Percentiles rank a stretch among this genome's conserved stretches.
Conservation (phyloP, 2,329 filamentous ascomycete genomes). For the Aureobasidium subglaciale region DNA sequence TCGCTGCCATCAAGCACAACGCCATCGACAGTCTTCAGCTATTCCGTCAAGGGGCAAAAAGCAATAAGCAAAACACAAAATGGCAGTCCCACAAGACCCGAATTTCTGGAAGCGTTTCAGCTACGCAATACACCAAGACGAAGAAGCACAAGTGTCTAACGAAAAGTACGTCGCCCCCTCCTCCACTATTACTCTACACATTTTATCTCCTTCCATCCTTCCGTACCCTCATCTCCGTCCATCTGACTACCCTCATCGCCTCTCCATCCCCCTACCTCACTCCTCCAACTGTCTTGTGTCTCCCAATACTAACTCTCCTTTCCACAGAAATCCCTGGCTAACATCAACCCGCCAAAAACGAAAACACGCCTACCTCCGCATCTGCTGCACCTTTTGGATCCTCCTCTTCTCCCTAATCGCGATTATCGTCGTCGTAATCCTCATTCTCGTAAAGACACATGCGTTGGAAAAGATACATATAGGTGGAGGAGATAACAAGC, state of each 20-base stretch:
- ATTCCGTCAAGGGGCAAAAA: neutral
- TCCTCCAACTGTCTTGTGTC: neutral
- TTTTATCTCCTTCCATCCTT: neutral
- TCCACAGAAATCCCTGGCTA: neutral
- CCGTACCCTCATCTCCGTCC: neutral
- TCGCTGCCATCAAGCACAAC: neutral
- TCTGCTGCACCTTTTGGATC: slow-evolving; percentile 44
- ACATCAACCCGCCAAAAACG: neutral
- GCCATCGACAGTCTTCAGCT: neutral
- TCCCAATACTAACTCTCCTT: neutral
- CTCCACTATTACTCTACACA: neutral
- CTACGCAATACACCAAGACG: slow-evolving; percentile 49
- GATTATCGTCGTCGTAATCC: slow-evolving; percentile 38
- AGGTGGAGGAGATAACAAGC: neutral
- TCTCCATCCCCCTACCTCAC: neutral
- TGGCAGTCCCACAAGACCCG: slow-evolving; percentile 35
- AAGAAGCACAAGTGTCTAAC: slow-evolving; percentile 29
- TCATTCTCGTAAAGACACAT: slow-evolving; percentile 35
- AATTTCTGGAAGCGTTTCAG: slow-evolving; percentile 56
- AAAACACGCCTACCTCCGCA: slow-evolving; percentile 34
- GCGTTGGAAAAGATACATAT: slow-evolving; percentile 18
- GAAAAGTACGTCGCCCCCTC: neutral
- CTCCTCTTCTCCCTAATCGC: slow-evolving; percentile 39
- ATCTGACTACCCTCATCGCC: too few relatives aligned
- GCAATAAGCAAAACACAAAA: neutral